phyloP scores from a whole-genome alignment of 2,329 filamentous ascomycete species.

The Paramyrothecium sp. region DNA sequence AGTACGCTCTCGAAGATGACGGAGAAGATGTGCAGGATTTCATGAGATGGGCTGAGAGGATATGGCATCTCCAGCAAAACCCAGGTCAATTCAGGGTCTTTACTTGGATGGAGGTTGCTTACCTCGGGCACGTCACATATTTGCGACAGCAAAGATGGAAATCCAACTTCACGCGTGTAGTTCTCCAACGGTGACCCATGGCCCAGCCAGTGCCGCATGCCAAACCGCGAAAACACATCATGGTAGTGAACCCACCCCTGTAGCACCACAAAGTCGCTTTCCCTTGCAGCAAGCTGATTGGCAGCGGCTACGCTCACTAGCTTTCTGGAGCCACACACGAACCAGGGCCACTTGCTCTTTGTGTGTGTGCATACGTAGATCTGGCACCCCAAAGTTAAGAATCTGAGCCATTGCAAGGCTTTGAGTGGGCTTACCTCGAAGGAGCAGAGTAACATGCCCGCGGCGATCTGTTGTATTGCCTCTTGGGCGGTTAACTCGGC shows the following conservation, averaged over 20 bases:
- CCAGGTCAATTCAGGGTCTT: neutral
- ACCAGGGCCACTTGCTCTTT: neutral
- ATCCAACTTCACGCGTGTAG: neutral
- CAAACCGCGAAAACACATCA: conserved; percentile 3
- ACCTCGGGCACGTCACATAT: neutral
- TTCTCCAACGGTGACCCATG: neutral
- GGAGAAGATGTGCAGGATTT: neutral
- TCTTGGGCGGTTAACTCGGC: neutral
- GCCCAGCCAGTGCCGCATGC: neutral
- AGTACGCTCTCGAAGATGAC: neutral
- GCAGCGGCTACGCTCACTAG: neutral
- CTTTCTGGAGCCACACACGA: neutral
- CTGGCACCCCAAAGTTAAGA: neutral
- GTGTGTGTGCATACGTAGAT: neutral
- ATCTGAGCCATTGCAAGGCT: neutral
- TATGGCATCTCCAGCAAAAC: neutral
- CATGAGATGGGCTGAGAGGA: neutral
- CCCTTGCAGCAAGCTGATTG: neutral
- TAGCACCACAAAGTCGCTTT: conserved; percentile 1
- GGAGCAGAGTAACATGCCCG: neutral
- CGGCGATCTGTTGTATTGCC: neutral
- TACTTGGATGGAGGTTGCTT: neutral
- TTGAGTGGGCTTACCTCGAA: neutral
- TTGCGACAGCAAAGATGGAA: neutral
- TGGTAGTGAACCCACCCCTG: conserved; percentile 6